phyloP scores from a whole-genome alignment of 352 stramenopile genomes.

The Pythium phragmiticola region DNA sequence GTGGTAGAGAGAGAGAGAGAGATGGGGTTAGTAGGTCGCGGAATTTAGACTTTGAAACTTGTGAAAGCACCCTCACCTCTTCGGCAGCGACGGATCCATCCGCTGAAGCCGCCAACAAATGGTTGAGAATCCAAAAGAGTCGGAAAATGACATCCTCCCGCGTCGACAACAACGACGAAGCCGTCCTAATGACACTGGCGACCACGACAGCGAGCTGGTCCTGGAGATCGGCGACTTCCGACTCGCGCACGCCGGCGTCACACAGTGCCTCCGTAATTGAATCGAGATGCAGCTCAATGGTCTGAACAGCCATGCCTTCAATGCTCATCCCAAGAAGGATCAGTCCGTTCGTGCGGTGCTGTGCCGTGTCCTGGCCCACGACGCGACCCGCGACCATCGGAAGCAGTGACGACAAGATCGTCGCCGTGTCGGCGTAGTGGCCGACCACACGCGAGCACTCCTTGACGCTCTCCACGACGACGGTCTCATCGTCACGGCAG shows the following conservation, averaged over 20 bases:
- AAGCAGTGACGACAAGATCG: conserved; percentile 71
- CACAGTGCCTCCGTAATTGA: conserved; percentile 78
- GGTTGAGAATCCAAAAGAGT: conserved; percentile 81
- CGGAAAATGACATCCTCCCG: conserved; percentile 60
- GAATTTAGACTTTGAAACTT: neutral
- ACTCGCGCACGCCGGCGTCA: conserved; percentile 64
- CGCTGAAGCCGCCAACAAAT: conserved; percentile 57
- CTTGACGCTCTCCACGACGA: conserved; percentile 61
- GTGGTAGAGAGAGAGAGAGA: neutral
- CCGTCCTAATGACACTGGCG: conserved; percentile 60
- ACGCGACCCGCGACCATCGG: conserved; percentile 68
- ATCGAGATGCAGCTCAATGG: conserved; percentile 59
- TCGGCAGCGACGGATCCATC: conserved; percentile 52
- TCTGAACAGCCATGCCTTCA: conserved; percentile 66
- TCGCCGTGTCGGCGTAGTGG: conserved; percentile 66
- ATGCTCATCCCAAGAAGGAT: conserved; percentile 81
- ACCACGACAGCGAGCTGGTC: conserved; percentile 62
- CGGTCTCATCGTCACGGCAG: conserved; percentile 72
- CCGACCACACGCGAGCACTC: conserved; percentile 63
- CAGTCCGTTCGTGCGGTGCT: conserved; percentile 77
- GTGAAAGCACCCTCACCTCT: conserved; percentile 30
- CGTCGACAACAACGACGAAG: conserved; percentile 36
- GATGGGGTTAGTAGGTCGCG: too few relatives aligned
- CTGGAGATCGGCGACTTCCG: conserved; percentile 69
- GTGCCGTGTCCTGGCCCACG: conserved; percentile 70